Conservation (phyloP, 2,329 filamentous ascomycete species). For the Lachnellula occidentalis region DNA sequence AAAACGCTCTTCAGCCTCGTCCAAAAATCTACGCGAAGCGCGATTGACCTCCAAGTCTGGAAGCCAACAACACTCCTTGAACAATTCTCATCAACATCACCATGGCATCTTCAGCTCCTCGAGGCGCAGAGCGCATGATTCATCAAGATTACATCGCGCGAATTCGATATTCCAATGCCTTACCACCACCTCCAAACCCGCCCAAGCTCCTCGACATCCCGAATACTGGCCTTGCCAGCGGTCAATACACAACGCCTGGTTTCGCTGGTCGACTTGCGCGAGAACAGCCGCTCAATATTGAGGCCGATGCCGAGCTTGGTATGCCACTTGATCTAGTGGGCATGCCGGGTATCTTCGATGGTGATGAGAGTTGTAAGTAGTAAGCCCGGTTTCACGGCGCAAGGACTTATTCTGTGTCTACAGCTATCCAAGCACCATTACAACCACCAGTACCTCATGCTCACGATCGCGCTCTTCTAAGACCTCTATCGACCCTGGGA, state of each 20-base stretch:
- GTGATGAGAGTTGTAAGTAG: conserved; percentile 80
- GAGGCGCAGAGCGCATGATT: conserved; percentile 44
- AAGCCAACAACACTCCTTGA: not conserved
- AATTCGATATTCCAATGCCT: conserved; percentile 90
- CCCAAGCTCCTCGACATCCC: conserved; percentile 97
- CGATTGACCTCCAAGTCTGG: not conserved
- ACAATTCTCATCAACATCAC: conserved; percentile 1
- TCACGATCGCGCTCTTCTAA: conserved; percentile 76
- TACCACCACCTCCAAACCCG: conserved; percentile 88
- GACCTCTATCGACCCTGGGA: conserved; percentile 76
- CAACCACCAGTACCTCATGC: conserved; percentile 69
- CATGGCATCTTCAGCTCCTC: conserved; percentile 28
- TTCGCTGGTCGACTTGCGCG: conserved; percentile 86
- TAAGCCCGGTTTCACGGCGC: conserved; percentile 13
- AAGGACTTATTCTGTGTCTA: conserved; percentile 20
- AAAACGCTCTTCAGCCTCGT: conserved; percentile 5
- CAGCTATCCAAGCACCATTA: conserved; percentile 77
- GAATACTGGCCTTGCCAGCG: conserved; percentile 79
- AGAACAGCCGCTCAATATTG: conserved; percentile 92
- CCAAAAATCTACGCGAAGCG: conserved; percentile 6
- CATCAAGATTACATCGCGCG: conserved; percentile 98
- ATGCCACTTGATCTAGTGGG: conserved; percentile 96
- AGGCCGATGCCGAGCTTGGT: conserved; percentile 93
- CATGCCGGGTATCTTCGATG: conserved; percentile 90
- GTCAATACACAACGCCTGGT: conserved; percentile 82